These are phyloP conservation scores for Phytophthora foliorum DNA, from an alignment of 352 stramenopile genomes.

Conservation along the genomic window DNA sequence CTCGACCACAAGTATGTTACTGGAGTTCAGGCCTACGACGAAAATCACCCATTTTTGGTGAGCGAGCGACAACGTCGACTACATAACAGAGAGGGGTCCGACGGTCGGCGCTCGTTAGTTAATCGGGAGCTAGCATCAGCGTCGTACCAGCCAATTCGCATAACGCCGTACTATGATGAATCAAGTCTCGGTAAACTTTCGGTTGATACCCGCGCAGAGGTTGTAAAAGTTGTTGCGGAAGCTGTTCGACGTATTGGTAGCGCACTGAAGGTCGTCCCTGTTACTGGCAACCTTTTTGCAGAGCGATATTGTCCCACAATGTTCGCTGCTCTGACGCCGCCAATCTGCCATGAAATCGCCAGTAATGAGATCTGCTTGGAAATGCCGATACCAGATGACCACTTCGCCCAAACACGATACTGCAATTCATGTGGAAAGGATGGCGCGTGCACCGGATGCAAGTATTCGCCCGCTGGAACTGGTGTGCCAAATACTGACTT, in stretches of 20 bases:
- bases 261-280: conserved; percentile 67
- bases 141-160: conserved; percentile 63
- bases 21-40: conserved; percentile 28
- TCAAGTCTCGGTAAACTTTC: conserved; percentile 50
- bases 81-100: neutral
- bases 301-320: conserved; percentile 63
- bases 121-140: conserved; percentile 23
- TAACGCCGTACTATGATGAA: conserved; percentile 76
- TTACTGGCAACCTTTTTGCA: conserved; percentile 67
- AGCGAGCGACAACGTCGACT: conserved; percentile 21
- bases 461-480: conserved; percentile 42
- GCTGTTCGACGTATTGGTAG: conserved; percentile 61
- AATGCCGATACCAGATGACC: conserved; percentile 69
- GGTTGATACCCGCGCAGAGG: conserved; percentile 35
- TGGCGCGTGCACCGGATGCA: conserved; percentile 42
- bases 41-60: conserved; percentile 32
- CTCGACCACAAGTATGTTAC: conserved; percentile 29
- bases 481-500: conserved; percentile 70
- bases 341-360: conserved; percentile 58
- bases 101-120: conserved; percentile 26
- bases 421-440: conserved; percentile 53
- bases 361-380: conserved; percentile 68
- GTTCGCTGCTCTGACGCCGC: conserved; percentile 40
- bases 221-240: conserved; percentile 63
- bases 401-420: conserved; percentile 54